A percentile compares a stretch with the other conserved stretches of the same genome.
phyloP scores from a whole-genome alignment of 2,329 filamentous ascomycete genomes.

The Clonostachys sp. region DNA sequence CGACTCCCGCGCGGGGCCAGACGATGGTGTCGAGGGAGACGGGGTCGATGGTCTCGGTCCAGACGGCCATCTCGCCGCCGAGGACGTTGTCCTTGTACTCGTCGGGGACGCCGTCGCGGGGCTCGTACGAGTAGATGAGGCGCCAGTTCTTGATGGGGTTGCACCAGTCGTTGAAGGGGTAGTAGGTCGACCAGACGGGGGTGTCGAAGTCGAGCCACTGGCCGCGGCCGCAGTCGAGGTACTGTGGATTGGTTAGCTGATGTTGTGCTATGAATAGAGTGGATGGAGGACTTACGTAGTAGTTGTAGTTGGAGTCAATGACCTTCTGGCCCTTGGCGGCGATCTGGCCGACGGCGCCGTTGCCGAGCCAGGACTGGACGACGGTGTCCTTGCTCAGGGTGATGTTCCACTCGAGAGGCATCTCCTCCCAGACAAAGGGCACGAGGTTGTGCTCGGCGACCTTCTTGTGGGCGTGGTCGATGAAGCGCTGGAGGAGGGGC shows the following conservation, averaged over 20 bases:
- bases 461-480: conserved; percentile 64
- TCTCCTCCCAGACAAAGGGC: conserved; percentile 86
- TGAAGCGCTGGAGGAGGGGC: conserved; percentile 73
- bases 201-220: conserved; percentile 71
- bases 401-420: conserved; percentile 74
- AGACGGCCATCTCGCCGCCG: conserved; percentile 78
- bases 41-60: conserved; percentile 75
- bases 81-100: conserved; percentile 64
- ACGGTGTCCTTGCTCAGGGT: conserved; percentile 67
- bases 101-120: conserved; percentile 56
- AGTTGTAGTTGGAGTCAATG: conserved; percentile 72
- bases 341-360: conserved; percentile 54
- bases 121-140: conserved; percentile 76
- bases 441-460: conserved; percentile 60
- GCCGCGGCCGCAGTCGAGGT: conserved; percentile 79
- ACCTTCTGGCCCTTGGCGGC: conserved; percentile 63
- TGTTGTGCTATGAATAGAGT: neutral
- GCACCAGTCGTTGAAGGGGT: conserved; percentile 80
- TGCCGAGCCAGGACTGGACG: conserved; percentile 74
- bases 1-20: conserved; percentile 73
- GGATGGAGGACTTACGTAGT: conserved; percentile 52
- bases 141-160: conserved; percentile 77
- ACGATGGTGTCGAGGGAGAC: conserved; percentile 71
- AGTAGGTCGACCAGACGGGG: conserved; percentile 43
- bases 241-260: conserved; percentile 38